Evolutionary conservation across 2,329 filamentous ascomycete genomes (phyloP), one percentile per base, ranked within the genome.

Genomic region (Diaporthe sp.): DNA sequence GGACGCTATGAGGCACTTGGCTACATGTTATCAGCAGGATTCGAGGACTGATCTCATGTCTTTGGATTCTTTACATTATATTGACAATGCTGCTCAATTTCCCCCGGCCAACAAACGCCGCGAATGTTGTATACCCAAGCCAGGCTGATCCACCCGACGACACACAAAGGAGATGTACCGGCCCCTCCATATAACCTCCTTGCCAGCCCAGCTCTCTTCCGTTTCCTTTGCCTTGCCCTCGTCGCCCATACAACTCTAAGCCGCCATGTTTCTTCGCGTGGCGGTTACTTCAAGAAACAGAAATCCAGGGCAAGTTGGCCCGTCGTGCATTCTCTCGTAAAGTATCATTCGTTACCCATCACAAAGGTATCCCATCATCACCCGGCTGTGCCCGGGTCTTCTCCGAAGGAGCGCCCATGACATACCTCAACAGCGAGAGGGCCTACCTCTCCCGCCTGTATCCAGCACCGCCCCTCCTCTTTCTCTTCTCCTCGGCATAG

Each of bases 401-500:
- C 47, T 68, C 44, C n/a, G 47, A 37, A 30, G 47, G 53, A 25
- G 58, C 53, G 30, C 65, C 25, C 35, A 65, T 27, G 22, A 50
- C 44, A 22, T 65, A 51, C 30, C 58, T 30, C 25, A 44, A 37
- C 35, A 68, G 63, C 63, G 63, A 68, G 61, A 59, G 30, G 42
- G 51, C 66, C 63, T 76, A 78, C 39, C 79, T 76, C 32, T 78
- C 73, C 70, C 82, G 77, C 59, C 81, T 81, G 56, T 81, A 79
- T 10, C 69, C 69, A 4, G 78, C 82, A 6, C 78, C 81, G 50
- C 82, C 78, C 25, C 85, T 80, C 79, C 81, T 83, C 82, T 82
- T 84, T 35, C 86, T 78, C 80, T 83, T 84, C 80, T 87, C 85
- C 76, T 87, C 83, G 1, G 81, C 79, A 68, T 86, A 85, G 58